A percentile compares a stretch with the other conserved stretches of the same genome.
These are phyloP conservation scores for Mimosa pudica DNA, from an alignment of 306 rosid genomes.

Conservation along the genomic window DNA sequence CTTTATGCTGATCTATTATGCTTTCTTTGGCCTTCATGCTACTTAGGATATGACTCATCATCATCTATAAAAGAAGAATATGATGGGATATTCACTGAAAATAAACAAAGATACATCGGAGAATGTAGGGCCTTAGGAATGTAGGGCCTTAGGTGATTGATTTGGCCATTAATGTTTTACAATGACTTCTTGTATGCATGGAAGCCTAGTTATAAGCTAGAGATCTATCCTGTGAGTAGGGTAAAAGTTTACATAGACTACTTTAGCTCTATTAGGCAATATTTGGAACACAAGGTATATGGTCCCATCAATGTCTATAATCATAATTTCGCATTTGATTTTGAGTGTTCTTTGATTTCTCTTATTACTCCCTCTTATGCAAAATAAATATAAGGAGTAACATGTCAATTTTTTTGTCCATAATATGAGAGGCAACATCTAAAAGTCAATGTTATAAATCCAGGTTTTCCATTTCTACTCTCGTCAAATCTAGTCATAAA, in stretches of 20 bases:
- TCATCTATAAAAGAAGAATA: conserved; percentile 33
- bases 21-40: conserved; percentile 78
- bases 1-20: conserved; percentile 65
- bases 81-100: background rate
- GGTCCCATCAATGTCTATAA: background rate
- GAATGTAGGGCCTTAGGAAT: conserved; percentile 42
- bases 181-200: background rate
- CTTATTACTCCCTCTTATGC: no score
- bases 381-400: no score
- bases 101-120: conserved; percentile 27
- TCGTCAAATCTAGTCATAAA: no score
- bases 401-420: no score
- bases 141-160: conserved; percentile 27
- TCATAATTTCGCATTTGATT: background rate
- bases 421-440: no score
- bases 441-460: no score
- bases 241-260: background rate
- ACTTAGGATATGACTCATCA: conserved; percentile 73
- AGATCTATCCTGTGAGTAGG: background rate
- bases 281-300: background rate
- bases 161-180: background rate
- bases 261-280: background rate
- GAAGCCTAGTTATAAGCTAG: background rate
- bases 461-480: no score
- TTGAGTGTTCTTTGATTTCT: background rate